A percentile compares a stretch with the other conserved stretches of the same genome.
These are phyloP conservation scores for Solanum appendiculatum DNA, from an alignment of 257 asterid genomes.

Conservation along the genomic window DNA sequence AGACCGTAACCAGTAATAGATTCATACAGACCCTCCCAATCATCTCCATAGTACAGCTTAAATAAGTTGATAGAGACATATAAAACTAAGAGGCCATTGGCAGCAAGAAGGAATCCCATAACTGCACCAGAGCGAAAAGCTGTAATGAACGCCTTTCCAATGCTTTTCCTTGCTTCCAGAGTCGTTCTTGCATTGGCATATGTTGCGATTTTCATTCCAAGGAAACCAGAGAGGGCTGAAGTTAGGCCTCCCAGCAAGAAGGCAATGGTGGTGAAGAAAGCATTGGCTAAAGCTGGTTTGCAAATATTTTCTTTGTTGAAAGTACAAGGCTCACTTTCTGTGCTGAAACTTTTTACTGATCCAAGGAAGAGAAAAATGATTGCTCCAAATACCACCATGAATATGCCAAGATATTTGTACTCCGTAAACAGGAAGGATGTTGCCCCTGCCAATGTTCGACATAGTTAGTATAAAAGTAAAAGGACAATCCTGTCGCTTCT, in stretches of 20 bases:
- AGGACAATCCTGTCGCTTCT: neutral
- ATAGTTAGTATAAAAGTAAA: neutral
- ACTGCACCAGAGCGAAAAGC: conserved; percentile 45
- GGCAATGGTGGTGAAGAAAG: conserved; percentile 31
- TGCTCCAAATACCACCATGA: conserved; percentile 39
- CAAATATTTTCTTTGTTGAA: conserved; percentile 25
- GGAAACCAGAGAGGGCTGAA: conserved; percentile 41
- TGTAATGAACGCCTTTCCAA: conserved; percentile 33
- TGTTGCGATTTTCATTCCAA: conserved; percentile 50
- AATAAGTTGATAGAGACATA: conserved; percentile 32
- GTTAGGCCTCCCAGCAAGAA: conserved; percentile 39
- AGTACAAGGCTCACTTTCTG: conserved; percentile 34
- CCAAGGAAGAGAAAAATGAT: conserved; percentile 45
- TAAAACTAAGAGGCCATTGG: conserved; percentile 37
- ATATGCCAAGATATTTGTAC: conserved; percentile 38
- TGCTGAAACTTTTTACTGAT: conserved; percentile 41
- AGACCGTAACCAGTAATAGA: neutral
- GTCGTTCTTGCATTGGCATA: conserved; percentile 45
- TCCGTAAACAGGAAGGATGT: conserved; percentile 45
- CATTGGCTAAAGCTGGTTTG: conserved; percentile 46
- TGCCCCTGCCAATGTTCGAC: conserved; percentile 20
- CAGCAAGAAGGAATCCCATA: conserved; percentile 50
- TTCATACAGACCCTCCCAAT: conserved; percentile 29
- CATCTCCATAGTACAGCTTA: conserved; percentile 36
- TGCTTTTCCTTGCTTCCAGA: conserved; percentile 36